A percentile compares a stretch with the other conserved stretches of the same genome.
These are phyloP conservation scores for Stagonosporopsis vannaccii DNA, from an alignment of 2,329 filamentous ascomycete genomes.

Conservation along the genomic window DNA sequence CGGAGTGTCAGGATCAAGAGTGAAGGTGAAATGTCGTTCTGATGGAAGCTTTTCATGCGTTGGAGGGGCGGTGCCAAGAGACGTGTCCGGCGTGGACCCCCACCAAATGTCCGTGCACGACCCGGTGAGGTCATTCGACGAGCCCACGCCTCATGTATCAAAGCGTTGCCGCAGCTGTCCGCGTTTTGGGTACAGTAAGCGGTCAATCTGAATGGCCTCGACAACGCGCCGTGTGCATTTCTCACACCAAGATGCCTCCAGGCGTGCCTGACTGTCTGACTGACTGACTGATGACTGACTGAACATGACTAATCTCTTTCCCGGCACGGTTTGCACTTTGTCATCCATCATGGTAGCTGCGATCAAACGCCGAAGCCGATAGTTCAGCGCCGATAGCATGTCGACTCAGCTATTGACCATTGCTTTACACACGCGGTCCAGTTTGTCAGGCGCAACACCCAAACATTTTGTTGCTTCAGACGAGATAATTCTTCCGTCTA, in stretches of 20 bases:
- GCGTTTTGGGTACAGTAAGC: slow-evolving; percentile 5
- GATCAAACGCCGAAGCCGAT: slow-evolving; percentile 18
- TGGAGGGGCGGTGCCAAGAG: slow-evolving; percentile 1
- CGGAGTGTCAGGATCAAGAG: slow-evolving; percentile 4
- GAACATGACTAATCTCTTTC: slow-evolving; percentile 3
- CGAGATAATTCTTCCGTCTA: slow-evolving; percentile 35
- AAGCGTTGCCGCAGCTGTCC: slow-evolving; percentile 23
- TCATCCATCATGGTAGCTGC: slow-evolving; percentile 6
- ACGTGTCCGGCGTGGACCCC: not conserved
- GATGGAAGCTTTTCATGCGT: slow-evolving; percentile 7
- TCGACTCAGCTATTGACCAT: slow-evolving; percentile 7
- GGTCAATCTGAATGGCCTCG: slow-evolving; percentile 8
- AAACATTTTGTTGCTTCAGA: slow-evolving; percentile 9
- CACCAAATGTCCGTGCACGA: not conserved
- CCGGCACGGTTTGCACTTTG: not conserved
- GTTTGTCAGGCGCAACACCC: slow-evolving; percentile 14
- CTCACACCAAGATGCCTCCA: not conserved
- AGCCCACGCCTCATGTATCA: slow-evolving; percentile 11
- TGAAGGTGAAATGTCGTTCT: slow-evolving; percentile 21
- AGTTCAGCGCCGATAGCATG: slow-evolving; percentile 6
- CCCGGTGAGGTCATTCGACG: too few species aligned
- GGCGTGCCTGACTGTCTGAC: not conserved
- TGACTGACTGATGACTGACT: slow-evolving; percentile 11
- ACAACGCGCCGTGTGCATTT: slow-evolving; percentile 1
- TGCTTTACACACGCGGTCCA: slow-evolving; percentile 13